Evolutionary conservation across 768 basidiomycete genomes (phyloP), one percentile per base, ranked within the genome.

Genomic region (Hypholoma sublateritium): DNA sequence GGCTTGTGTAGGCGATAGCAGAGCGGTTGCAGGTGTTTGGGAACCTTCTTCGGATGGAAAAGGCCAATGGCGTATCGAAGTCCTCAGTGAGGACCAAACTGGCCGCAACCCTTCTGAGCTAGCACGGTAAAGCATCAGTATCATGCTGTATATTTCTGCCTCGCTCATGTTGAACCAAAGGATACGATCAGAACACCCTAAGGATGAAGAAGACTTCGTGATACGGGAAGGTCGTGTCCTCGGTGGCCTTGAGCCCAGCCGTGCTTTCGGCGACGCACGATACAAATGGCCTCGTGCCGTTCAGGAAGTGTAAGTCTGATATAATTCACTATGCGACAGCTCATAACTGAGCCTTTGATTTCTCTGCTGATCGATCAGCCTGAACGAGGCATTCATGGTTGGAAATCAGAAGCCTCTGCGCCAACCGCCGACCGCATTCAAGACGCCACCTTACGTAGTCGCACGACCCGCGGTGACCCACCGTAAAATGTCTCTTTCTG

Each of bases 1-100:
- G 34, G 96, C 96, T 8, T 87, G 87, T 62, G 88, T 94, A 4
- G 97, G 97, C 0, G 97, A 99, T 69, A 91, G 92, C 67, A 84
- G 97, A 47, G 97, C 97, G 12, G 94, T 99, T 5, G 95, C 96
- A 19, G 97, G 97, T 17, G 82, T 93, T 36, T 95, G 91, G 89
- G 87, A 92, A 60, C 80, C 84, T 50, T 79, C 80, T 4, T 71
- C 69, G 2, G 82, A 86, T 59, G 87, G 85, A 3, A 75, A 79
- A 51, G 91, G 91, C 11, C 79, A 77, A 51, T 99, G 97, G 97
- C 83, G 87, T 45, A 89, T 95, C 28, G 93, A 97, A 69, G 92
- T 92, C n/a, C 78, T 99, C 59, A 93, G 84, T 25, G 94, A 98
- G 70, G 97, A 98, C 67, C 95, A 98, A 76, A 98, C 95, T 6